A percentile compares a stretch with the other conserved stretches of the same genome.
phyloP scores from a whole-genome alignment of 352 stramenopile species.

The Saprolegnia diclina region DNA sequence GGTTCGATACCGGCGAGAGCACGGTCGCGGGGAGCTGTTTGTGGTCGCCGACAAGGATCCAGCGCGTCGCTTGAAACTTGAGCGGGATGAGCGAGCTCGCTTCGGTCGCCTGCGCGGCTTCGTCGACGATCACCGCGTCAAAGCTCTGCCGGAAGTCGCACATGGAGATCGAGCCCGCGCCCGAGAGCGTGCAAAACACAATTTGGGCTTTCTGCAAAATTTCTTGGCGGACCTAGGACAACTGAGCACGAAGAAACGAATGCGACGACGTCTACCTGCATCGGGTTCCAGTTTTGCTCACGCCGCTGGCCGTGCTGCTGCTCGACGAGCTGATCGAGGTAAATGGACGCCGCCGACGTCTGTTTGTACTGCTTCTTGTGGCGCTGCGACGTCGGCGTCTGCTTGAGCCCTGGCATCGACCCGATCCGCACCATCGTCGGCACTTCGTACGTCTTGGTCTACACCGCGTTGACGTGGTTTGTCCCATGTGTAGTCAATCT shows the following conservation, averaged over 20 bases:
- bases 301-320: background rate
- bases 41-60: constrained; percentile 17
- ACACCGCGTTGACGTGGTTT: constrained; percentile 26
- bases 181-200: constrained; percentile 82
- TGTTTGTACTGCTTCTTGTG: constrained; percentile 13
- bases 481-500: background rate
- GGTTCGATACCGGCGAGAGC: constrained; percentile 7
- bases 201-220: constrained; percentile 74
- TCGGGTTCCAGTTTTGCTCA: background rate
- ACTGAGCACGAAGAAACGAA: background rate
- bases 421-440: constrained; percentile 70
- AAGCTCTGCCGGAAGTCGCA: constrained; percentile 22
- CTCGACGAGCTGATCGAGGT: constrained; percentile 21
- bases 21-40: constrained; percentile 21
- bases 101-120: constrained; percentile 22
- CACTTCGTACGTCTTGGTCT: constrained; percentile 39
- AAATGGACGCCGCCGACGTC: constrained; percentile 4
- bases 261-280: background rate
- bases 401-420: constrained; percentile 47
- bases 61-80: constrained; percentile 12
- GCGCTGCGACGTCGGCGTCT: constrained; percentile 27
- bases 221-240: constrained; percentile 41
- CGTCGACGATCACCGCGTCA: constrained; percentile 28
- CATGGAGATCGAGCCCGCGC: constrained; percentile 63
- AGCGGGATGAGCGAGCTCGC: constrained; percentile 15